Percentiles rank a stretch among this genome's conserved stretches.
Evolutionary conservation across 2,329 filamentous ascomycete species (phyloP).

Genomic region (Mycocentrospora acerina): DNA sequence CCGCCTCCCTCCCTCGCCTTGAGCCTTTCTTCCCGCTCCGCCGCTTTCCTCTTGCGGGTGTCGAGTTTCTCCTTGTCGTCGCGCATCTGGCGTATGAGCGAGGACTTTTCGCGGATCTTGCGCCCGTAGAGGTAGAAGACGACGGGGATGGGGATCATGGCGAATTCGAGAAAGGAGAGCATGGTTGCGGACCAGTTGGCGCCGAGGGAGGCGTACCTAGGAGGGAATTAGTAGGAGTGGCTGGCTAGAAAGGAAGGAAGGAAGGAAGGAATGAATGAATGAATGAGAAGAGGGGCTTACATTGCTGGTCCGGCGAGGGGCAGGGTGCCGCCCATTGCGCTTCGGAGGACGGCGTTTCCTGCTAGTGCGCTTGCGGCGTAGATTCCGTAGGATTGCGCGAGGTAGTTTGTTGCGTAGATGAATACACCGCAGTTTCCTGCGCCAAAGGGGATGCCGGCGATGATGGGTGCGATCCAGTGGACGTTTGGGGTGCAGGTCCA

Average conservation of each 20-base stretch:
- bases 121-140: slow-evolving; percentile 69
- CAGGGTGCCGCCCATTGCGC: slow-evolving; percentile 72
- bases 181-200: slow-evolving; percentile 80
- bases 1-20: slow-evolving; percentile 14
- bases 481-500: slow-evolving; percentile 76
- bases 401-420: slow-evolving; percentile 79
- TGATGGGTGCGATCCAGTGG: slow-evolving; percentile 78
- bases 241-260: neutral
- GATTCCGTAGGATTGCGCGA: slow-evolving; percentile 76
- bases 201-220: slow-evolving; percentile 63
- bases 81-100: slow-evolving; percentile 53
- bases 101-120: slow-evolving; percentile 58
- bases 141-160: slow-evolving; percentile 76
- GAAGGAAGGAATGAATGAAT: neutral
- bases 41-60: slow-evolving; percentile 40
- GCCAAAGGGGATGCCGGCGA: slow-evolving; percentile 78
- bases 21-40: slow-evolving; percentile 46
- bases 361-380: slow-evolving; percentile 81
- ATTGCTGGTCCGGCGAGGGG: slow-evolving; percentile 74
- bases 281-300: slow-evolving; percentile 18
- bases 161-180: slow-evolving; percentile 70
- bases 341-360: slow-evolving; percentile 74
- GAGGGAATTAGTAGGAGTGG: slow-evolving; percentile 1
- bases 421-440: slow-evolving; percentile 75
- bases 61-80: slow-evolving; percentile 47